These are phyloP conservation scores for Sclerotinia sclerotiorum DNA, from an alignment of 2,329 filamentous ascomycete genomes.

Conservation along the genomic window DNA sequence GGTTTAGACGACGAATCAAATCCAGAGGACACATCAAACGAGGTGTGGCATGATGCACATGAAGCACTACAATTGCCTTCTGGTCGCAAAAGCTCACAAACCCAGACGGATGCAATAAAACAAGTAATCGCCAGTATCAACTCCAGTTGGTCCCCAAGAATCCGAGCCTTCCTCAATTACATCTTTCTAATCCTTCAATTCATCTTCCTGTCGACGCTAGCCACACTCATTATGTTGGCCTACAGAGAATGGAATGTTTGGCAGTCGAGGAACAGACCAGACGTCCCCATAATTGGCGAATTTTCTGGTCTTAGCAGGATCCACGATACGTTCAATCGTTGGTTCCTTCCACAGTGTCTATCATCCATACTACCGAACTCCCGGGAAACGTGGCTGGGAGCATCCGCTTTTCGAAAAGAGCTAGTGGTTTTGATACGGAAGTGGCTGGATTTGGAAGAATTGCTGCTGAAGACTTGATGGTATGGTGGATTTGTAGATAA, in stretches of 20 bases:
- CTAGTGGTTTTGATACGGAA: conserved; percentile 6
- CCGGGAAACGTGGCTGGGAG: conserved; percentile 8
- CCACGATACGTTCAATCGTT: not conserved
- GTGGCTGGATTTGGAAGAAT: conserved; percentile 18
- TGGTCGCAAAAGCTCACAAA: not conserved
- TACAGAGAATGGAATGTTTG: conserved; percentile 8
- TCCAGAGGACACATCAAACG: not conserved
- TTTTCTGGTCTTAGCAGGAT: not conserved
- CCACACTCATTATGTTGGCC: conserved; percentile 1
- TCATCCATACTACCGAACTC: conserved; percentile 2
- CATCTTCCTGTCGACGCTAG: not conserved
- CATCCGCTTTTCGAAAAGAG: conserved; percentile 1
- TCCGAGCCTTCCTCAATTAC: conserved; percentile 10
- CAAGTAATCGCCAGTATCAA: not conserved
- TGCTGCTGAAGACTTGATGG: not conserved
- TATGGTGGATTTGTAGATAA: not conserved
- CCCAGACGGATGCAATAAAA: not conserved
- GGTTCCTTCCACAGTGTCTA: conserved; percentile 9
- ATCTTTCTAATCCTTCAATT: conserved; percentile 14
- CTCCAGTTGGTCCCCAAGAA: not conserved
- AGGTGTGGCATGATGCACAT: conserved; percentile 4
- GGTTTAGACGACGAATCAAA: not conserved
- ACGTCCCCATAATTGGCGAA: not conserved
- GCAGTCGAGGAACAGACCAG: not conserved
- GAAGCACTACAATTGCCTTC: not conserved